A percentile compares a stretch with the other conserved stretches of the same genome.
Conservation (phyloP, 345 rosid species). For the Aquilaria yunnanensis region DNA sequence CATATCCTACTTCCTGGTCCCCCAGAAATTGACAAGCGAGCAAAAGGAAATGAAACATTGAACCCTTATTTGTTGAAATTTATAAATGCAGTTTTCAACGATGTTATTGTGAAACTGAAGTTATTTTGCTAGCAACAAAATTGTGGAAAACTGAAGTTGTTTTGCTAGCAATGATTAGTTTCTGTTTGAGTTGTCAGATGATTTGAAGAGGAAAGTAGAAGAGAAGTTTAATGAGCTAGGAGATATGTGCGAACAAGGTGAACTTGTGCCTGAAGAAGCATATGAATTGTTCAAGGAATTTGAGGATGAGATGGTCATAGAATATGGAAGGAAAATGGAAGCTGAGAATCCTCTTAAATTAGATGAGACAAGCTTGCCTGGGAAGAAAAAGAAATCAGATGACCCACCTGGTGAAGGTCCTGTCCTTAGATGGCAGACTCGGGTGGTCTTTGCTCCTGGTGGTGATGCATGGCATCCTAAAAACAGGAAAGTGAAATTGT, state of each 20-base stretch:
- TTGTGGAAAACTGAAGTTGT: too few species aligned
- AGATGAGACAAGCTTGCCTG: slow-evolving; percentile 46
- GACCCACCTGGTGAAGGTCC: slow-evolving; percentile 95
- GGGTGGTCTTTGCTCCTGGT: slow-evolving; percentile 83
- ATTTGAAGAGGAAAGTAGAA: slow-evolving; percentile 76
- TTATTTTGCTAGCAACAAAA: too few species aligned
- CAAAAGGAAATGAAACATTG: too few species aligned
- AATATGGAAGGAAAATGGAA: slow-evolving; percentile 58
- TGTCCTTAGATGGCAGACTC: slow-evolving; percentile 82
- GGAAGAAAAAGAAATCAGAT: slow-evolving; percentile 45
- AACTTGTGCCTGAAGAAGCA: slow-evolving; percentile 75
- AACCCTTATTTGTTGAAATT: too few species aligned
- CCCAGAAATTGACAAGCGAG: too few species aligned
- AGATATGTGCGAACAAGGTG: slow-evolving; percentile 78
- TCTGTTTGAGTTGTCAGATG: slow-evolving; percentile 39
- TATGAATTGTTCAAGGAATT: slow-evolving; percentile 72
- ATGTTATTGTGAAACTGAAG: too few species aligned
- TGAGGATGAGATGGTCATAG: slow-evolving; percentile 80
- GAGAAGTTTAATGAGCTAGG: slow-evolving; percentile 75
- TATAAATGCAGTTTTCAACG: too few species aligned
- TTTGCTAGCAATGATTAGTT: background rate
- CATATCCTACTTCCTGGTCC: too few species aligned
- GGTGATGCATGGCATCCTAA: slow-evolving; percentile 99
- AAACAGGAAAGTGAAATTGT: slow-evolving; percentile 86
- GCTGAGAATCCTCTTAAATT: slow-evolving; percentile 52